A percentile compares a stretch with the other conserved stretches of the same genome.
These are phyloP conservation scores for Aspergillaceae sp. DNA, from an alignment of 2,329 filamentous ascomycete species.

Conservation along the genomic window DNA sequence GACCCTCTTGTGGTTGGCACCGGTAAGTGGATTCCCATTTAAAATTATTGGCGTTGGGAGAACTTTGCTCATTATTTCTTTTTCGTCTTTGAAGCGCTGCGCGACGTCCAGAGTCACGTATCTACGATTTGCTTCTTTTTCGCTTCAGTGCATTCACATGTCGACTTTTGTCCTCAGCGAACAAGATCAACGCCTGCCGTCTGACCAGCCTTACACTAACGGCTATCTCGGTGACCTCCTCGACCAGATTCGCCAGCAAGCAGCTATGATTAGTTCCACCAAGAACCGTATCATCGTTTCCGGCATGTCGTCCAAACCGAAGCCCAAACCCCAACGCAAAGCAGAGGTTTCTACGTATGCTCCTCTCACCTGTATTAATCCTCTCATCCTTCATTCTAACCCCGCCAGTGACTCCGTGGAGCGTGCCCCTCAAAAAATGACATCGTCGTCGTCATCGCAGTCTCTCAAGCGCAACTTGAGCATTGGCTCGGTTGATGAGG, in stretches of 20 bases:
- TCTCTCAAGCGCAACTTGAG: conserved; percentile 51
- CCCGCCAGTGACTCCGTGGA: too few relatives aligned
- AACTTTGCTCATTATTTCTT: conserved; percentile 58
- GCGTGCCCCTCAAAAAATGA: conserved; percentile 34
- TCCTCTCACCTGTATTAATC: too few relatives aligned
- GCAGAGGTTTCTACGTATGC: too few relatives aligned
- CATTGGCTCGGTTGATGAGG: conserved; percentile 59
- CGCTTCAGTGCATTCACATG: conserved; percentile 81
- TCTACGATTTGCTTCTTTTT: conserved; percentile 80
- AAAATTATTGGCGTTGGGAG: conserved; percentile 48
- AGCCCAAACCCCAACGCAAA: too few relatives aligned
- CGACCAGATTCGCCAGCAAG: conserved; percentile 87
- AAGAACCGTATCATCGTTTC: too few relatives aligned
- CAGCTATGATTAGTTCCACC: conserved; percentile 35
- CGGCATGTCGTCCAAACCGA: too few relatives aligned
- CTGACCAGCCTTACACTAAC: conserved; percentile 86
- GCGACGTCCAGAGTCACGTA: conserved; percentile 63
- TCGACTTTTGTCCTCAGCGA: conserved; percentile 80
- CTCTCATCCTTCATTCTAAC: too few relatives aligned
- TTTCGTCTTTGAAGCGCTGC: conserved; percentile 60
- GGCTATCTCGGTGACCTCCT: conserved; percentile 95
- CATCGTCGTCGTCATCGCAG: conserved; percentile 72
- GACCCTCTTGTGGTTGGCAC: conserved; percentile 80
- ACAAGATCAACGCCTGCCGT: conserved; percentile 72
- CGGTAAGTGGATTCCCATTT: conserved; percentile 62